Evolutionary conservation across 1,139 yeast species (phyloP), one percentile per base, ranked within the genome.

Genomic region (Saccharomyces hybrid): DNA sequence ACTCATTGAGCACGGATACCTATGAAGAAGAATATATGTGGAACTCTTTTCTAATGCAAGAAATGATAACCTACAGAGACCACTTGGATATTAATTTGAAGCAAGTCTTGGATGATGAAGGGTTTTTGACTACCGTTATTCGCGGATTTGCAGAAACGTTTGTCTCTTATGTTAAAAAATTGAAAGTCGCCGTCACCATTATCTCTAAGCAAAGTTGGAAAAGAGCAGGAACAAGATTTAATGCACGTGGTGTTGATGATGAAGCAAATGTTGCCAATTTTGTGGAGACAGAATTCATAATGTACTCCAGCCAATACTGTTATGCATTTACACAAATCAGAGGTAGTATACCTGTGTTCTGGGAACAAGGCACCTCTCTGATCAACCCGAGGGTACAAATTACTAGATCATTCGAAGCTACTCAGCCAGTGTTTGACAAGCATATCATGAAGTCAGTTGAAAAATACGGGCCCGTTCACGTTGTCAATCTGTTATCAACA

Each of bases 181-280:
- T 75, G 14, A 75, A 76, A 46, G 87, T 85, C 7, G 72, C 80
- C 4, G 71, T 93, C 55, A 86, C 97, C 0, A 79, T 93, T 42
- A 83, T 95, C 23, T 90, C 97, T 1, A 85, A 95, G 62, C 98
- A 91, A 69, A 87, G 96, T 11, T 93, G 98, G 89, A 84, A 85
- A 69, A 76, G 98, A 58, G 99, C 99, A 0, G 99, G 99, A 2
- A 93, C 99, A 0, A 77, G 99, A 59, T 93, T 82, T 70, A 89
- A 88, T 67, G 93, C 95, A 1, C 77, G 99, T 64, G 99, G 99
- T 50, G 87, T 91, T 34, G 98, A 93, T 69, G 98, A 93, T 67
- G 90, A 88, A 56, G 95, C 96, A 6, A 82, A 88, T 68, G 98
- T 93, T 16, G 97, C 99, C 28, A 95, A 93, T 70, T 93, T 88